Evolutionary conservation across 495 filamentous ascomycete species (phyloP).

Genomic region (Diplogelasinospora grovesii): DNA sequence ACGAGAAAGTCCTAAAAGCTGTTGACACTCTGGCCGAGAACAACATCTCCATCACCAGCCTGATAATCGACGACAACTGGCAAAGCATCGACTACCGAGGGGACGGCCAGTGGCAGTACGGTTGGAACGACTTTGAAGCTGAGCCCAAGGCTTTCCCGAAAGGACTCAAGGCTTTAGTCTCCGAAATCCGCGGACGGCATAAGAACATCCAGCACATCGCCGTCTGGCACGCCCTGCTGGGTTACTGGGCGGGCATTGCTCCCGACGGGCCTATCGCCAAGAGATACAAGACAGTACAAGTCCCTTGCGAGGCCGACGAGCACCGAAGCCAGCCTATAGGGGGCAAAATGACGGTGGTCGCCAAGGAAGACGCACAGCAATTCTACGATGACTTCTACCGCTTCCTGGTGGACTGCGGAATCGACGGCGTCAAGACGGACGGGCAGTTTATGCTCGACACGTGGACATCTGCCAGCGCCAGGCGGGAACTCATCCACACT

Average conservation of each 20-base stretch:
- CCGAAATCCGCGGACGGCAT: conserved; percentile 60
- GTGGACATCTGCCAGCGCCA: conserved; percentile 56
- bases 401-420: conserved; percentile 60
- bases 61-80: conserved; percentile 98
- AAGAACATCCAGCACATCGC: conserved; percentile 75
- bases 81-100: conserved; percentile 60
- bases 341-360: conserved; percentile 67
- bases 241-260: conserved; percentile 90
- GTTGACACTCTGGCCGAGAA: conserved; percentile 63
- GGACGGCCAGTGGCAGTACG: conserved; percentile 42
- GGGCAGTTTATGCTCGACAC: conserved; percentile 83
- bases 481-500: conserved; percentile 58
- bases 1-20: conserved; percentile 70
- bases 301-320: conserved; percentile 46
- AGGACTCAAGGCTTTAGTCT: conserved; percentile 64
- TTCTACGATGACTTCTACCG: conserved; percentile 91
- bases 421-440: conserved; percentile 86
- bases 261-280: conserved; percentile 63
- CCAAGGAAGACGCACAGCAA: conserved; percentile 56
- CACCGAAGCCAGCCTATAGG: conserved; percentile 47
- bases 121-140: conserved; percentile 72
- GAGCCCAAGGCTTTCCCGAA: conserved; percentile 71
- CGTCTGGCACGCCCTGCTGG: conserved; percentile 93
- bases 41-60: conserved; percentile 66
- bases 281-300: conserved; percentile 68